phyloP scores from a whole-genome alignment of 176 grass and related monocot species.

The Neostapfia colusana region DNA sequence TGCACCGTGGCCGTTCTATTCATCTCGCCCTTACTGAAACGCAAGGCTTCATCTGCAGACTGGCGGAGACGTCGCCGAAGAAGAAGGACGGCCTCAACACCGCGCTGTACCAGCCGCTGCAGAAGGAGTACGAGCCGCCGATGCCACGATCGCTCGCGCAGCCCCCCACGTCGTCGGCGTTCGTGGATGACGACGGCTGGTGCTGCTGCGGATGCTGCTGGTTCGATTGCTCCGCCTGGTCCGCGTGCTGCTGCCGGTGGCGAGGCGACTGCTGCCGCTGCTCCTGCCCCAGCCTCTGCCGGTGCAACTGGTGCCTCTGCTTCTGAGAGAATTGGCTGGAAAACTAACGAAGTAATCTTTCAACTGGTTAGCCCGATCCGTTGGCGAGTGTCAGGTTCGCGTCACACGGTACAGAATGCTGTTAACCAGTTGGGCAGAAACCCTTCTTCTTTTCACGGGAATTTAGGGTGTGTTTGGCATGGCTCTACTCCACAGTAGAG shows the following conservation, averaged over 20 bases:
- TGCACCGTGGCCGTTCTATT: background rate
- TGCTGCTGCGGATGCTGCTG: slow-evolving; percentile 47
- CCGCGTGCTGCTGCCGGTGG: slow-evolving; percentile 15
- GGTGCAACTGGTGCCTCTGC: slow-evolving; percentile 44
- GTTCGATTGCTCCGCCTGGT: slow-evolving; percentile 40
- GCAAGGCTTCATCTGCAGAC: background rate
- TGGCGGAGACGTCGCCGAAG: slow-evolving; percentile 45
- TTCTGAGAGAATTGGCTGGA: slow-evolving; percentile 26
- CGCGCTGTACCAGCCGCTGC: slow-evolving; percentile 37
- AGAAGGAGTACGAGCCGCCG: slow-evolving; percentile 27
- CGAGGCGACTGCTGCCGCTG: background rate
- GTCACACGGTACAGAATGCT: background rate
- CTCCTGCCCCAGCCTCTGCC: slow-evolving; percentile 22
- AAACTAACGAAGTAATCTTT: background rate
- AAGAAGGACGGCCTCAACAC: slow-evolving; percentile 28
- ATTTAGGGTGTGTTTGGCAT: too few relatives aligned
- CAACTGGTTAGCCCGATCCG: background rate
- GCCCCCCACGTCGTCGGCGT: background rate
- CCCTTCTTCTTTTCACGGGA: background rate
- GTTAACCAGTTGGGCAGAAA: background rate
- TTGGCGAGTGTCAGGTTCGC: background rate
- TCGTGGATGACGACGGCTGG: slow-evolving; percentile 40
- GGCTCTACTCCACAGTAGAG: too few relatives aligned
- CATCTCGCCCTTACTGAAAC: background rate
- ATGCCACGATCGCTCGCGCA: background rate